Evolutionary conservation across 305 asterid species (phyloP), one percentile per base, ranked within the genome.

Genomic region (Rubia occidens): DNA sequence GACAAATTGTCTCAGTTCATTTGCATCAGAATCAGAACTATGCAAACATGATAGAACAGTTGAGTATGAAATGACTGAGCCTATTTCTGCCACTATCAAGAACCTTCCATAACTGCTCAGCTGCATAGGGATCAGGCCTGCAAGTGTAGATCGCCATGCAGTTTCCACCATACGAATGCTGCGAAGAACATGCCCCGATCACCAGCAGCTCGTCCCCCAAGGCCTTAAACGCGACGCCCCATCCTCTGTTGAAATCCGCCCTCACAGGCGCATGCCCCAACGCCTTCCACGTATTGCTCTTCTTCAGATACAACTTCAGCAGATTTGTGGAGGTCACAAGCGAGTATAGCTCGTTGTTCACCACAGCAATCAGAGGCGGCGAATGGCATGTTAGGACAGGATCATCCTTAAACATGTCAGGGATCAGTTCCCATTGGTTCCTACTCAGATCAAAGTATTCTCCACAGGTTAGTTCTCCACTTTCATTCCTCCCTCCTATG

Each of bases 171-270:
- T 15, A 69, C 0, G 83, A 74, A 20, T 18, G 71, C 0, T 18
- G 71, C 0, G 87, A 67, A 0, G 86, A 67, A 0, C 88, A 80
- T 1, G 86, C 89, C 7, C 93, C 96, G 3, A 89, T 85, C 11
- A 81, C 95, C 66, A 89, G 73, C 47, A 89, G 87, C 82, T 88
- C 81, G 58, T 85, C 76, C 4, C 95, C 96, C 51, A 87, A 24
- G 1, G 93, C 85, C 84, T 86, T 89, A 69, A 89, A 89, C 7
- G 93, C 95, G 5, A 89, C 87, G 2, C 96, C 96, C 95, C 95
- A 89, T 8, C 96, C 96, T 32, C 78, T 60, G 61, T 82, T 80
- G 49, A 76, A 78, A 71, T 85, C 89, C 0, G 96, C 95, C 49
- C 90, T 81, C 47, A 89, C 91, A 0, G 96, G 96, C 8, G 86